Evolutionary conservation across 208 protist species (phyloP).

Genomic region (Polymyxa betae): DNA sequence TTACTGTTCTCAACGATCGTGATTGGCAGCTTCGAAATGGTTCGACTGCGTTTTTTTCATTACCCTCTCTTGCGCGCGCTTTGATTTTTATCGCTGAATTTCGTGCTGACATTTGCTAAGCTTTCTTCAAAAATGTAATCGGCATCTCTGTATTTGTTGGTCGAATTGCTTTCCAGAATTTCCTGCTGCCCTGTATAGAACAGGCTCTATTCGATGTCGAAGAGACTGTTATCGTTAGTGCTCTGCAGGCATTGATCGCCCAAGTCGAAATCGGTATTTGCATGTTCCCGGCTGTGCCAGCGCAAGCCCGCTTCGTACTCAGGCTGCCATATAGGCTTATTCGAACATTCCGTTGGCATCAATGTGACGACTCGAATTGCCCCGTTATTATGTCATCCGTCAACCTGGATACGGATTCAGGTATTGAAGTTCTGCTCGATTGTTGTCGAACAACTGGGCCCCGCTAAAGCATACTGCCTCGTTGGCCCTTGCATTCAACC

Average conservation of each 20-base stretch:
- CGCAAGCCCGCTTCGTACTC: background rate
- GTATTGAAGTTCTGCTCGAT: background rate
- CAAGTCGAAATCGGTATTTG: background rate
- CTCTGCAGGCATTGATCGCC: slow-evolving; percentile 8
- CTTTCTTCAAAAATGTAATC: background rate
- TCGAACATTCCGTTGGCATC: background rate
- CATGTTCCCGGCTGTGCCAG: background rate
- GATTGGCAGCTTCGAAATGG: slow-evolving; percentile 22
- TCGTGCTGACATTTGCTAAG: too few species aligned
- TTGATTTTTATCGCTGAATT: too few species aligned
- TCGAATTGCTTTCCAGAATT: slow-evolving; percentile 20
- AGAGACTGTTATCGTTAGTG: slow-evolving; percentile 20
- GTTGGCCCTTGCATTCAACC: background rate
- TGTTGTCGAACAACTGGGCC: background rate
- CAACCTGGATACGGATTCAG: background rate
- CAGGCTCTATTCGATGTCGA: slow-evolving; percentile 42
- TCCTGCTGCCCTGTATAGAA: slow-evolving; percentile 48
- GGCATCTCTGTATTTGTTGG: slow-evolving; percentile 20
- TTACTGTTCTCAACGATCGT: slow-evolving; percentile 45
- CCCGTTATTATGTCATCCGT: slow-evolving; percentile 46
- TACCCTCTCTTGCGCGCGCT: background rate
- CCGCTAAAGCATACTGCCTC: slow-evolving; percentile 24
- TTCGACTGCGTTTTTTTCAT: background rate
- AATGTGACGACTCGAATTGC: slow-evolving; percentile 11
- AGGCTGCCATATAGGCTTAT: background rate